phyloP scores from a whole-genome alignment of 108 stramenopile species.

The Cyclotella baltica region DNA sequence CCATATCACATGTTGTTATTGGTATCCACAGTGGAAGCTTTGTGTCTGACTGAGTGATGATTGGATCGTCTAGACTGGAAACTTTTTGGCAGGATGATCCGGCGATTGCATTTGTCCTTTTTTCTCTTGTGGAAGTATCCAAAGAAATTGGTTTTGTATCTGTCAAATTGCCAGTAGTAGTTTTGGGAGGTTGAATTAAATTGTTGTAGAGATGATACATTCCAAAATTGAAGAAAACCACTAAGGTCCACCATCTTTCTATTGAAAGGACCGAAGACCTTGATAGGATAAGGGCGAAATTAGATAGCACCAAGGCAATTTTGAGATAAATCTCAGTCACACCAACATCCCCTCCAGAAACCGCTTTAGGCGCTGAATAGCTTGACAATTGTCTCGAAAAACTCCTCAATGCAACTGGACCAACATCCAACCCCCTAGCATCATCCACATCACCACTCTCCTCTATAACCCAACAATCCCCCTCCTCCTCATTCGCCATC shows the following conservation, averaged over 20 bases:
- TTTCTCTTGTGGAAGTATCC: no score
- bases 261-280: slow-evolving; percentile 51
- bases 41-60: slow-evolving; percentile 59
- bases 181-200: background rate
- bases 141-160: background rate
- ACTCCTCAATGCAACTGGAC: background rate
- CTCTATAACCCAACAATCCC: slow-evolving; percentile 31
- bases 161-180: background rate
- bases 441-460: background rate
- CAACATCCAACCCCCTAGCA: background rate
- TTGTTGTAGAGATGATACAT: slow-evolving; percentile 38
- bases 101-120: no score
- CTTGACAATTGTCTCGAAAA: background rate
- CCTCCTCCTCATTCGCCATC: slow-evolving; percentile 9
- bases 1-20: slow-evolving; percentile 47
- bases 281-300: slow-evolving; percentile 57
- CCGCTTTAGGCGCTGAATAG: background rate
- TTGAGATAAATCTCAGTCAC: slow-evolving; percentile 44
- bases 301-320: slow-evolving; percentile 40
- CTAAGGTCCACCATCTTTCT: slow-evolving; percentile 67
- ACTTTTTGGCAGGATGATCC: slow-evolving; percentile 72
- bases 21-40: slow-evolving; percentile 69
- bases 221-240: slow-evolving; percentile 64
- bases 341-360: slow-evolving; percentile 25
- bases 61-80: slow-evolving; percentile 59